These are phyloP conservation scores for Tolypocladium tundrense DNA, from an alignment of 2,329 filamentous ascomycete genomes.

Conservation along the genomic window DNA sequence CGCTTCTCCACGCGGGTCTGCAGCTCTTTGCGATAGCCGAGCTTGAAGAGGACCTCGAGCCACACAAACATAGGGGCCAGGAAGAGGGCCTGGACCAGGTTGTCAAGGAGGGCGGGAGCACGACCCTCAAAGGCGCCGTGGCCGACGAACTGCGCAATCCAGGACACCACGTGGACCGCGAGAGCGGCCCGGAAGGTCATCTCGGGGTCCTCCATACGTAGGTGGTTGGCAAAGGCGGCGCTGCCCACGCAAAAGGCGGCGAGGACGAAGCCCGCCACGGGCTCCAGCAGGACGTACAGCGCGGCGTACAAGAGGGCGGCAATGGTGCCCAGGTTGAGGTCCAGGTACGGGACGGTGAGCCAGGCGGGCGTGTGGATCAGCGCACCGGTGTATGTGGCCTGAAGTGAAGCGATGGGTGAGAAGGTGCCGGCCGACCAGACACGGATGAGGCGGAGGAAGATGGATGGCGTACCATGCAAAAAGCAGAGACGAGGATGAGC, in stretches of 20 bases:
- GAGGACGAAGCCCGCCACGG: constrained; percentile 74
- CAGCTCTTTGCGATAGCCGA: constrained; percentile 84
- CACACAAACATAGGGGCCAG: constrained; percentile 94
- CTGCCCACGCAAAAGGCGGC: constrained; percentile 66
- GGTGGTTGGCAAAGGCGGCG: constrained; percentile 66
- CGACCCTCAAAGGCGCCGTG: constrained; percentile 83
- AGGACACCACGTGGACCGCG: constrained; percentile 60
- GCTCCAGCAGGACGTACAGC: constrained; percentile 86
- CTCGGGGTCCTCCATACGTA: constrained; percentile 47
- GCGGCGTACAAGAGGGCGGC: constrained; percentile 58
- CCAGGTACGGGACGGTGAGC: constrained; percentile 57
- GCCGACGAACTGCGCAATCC: constrained; percentile 85
- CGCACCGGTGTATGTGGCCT: constrained; percentile 53
- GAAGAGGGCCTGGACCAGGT: constrained; percentile 82
- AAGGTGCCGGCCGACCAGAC: neutral
- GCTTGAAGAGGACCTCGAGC: constrained; percentile 83
- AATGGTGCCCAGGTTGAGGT: constrained; percentile 57
- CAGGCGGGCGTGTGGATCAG: constrained; percentile 56
- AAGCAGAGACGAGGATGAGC: constrained; percentile 58
- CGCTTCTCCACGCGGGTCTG: constrained; percentile 69
- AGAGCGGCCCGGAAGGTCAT: constrained; percentile 47
- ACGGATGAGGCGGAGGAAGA: constrained; percentile 1
- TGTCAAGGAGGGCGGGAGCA: constrained; percentile 82
- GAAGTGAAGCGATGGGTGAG: constrained; percentile 4
- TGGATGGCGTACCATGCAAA: constrained; percentile 53